Evolutionary conservation across 768 basidiomycete species (phyloP).

Genomic region (Exsudoporus frostii): DNA sequence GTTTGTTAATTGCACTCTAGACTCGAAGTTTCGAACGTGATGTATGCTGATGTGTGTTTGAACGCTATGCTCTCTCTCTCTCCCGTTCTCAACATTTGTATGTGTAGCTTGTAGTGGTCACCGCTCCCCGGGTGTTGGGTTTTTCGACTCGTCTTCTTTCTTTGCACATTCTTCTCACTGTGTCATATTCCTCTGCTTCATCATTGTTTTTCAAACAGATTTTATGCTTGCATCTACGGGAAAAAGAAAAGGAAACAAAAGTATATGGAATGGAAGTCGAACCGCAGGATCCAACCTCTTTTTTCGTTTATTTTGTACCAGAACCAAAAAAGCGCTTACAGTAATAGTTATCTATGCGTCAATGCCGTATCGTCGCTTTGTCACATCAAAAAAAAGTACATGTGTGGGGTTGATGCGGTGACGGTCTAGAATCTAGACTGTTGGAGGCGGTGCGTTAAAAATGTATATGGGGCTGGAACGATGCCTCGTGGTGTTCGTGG

Average conservation of each 20-base stretch:
- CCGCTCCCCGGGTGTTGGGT: slow-evolving; percentile 1
- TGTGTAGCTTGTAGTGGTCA: slow-evolving; percentile 27
- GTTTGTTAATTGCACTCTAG: slow-evolving; percentile 12
- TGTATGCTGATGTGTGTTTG: slow-evolving; percentile 27
- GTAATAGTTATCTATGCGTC: slow-evolving; percentile 7
- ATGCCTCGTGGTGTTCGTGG: too few relatives aligned
- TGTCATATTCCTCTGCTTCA: slow-evolving; percentile 6
- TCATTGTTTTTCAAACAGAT: not conserved
- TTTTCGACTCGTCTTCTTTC: not conserved
- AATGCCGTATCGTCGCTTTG: too few relatives aligned
- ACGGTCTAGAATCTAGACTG: too few relatives aligned
- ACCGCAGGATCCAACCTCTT: slow-evolving; percentile 4
- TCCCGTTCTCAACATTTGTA: slow-evolving; percentile 23
- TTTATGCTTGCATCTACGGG: slow-evolving; percentile 18
- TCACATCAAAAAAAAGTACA: too few relatives aligned
- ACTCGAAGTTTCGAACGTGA: slow-evolving; percentile 12
- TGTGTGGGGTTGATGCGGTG: too few relatives aligned
- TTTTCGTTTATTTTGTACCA: slow-evolving; percentile 5
- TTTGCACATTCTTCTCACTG: slow-evolving; percentile 2
- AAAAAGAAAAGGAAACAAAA: slow-evolving; percentile 5
- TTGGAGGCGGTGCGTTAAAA: too few relatives aligned
- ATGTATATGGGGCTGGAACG: too few relatives aligned
- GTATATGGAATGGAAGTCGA: slow-evolving; percentile 19
- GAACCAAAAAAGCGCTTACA: not conserved
- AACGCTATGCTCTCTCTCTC: slow-evolving; percentile 20